Conservation (phyloP, 2,329 filamentous ascomycete species). For the Ophiostoma sp. region DNA sequence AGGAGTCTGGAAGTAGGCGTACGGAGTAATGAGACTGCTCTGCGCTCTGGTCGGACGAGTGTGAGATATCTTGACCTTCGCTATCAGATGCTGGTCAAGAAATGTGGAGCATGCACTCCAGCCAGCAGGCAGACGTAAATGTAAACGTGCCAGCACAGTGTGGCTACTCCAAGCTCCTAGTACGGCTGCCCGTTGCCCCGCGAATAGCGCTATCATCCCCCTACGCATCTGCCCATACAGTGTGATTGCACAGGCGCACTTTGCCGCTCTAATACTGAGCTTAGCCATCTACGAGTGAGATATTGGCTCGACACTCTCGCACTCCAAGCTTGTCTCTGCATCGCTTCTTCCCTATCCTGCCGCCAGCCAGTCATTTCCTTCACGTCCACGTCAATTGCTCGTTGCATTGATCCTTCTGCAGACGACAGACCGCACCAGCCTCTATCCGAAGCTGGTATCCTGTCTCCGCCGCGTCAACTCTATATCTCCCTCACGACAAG, state of each 20-base stretch:
- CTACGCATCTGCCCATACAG: conserved; percentile 3
- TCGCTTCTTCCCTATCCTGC: conserved; percentile 1
- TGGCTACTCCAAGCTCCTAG: neutral
- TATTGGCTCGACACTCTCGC: conserved; percentile 6
- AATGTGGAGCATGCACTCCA: neutral
- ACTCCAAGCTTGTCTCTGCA: conserved; percentile 7
- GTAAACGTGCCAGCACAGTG: neutral
- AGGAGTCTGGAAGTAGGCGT: too few relatives aligned
- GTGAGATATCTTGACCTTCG: neutral
- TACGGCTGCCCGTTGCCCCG: neutral
- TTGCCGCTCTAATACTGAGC: conserved; percentile 2
- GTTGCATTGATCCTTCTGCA: neutral
- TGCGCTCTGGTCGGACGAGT: neutral
- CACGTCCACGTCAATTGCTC: neutral
- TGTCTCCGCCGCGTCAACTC: neutral
- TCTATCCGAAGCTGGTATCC: neutral
- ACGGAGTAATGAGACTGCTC: too few relatives aligned
- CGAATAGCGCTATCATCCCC: neutral
- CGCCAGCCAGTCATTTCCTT: neutral
- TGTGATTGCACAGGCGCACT: neutral
- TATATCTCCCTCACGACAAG: neutral
- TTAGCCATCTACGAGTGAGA: neutral
- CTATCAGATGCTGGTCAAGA: neutral
- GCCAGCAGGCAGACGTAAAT: conserved; percentile 3
- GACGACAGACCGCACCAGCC: neutral